These are phyloP conservation scores for Skeletonema potamos DNA, from an alignment of 108 stramenopile genomes.

Conservation along the genomic window DNA sequence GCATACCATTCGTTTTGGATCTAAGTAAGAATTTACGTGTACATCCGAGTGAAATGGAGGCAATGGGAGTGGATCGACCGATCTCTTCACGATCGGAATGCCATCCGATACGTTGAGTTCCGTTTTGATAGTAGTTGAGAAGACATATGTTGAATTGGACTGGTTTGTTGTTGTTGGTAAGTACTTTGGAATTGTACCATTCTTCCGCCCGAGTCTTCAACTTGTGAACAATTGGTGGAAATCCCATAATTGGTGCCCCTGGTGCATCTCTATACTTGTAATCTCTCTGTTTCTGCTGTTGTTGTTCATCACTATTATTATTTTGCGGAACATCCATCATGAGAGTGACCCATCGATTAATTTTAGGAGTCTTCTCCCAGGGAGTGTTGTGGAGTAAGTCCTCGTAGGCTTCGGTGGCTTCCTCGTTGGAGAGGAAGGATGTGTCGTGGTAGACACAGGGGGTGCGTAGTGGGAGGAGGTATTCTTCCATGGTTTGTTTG, in stretches of 20 bases:
- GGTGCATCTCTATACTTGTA: slow-evolving; percentile 65
- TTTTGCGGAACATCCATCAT: slow-evolving; percentile 44
- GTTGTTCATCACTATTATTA: slow-evolving; percentile 6
- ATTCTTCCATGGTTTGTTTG: slow-evolving; percentile 41
- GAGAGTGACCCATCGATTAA: slow-evolving; percentile 73
- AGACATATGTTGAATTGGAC: slow-evolving; percentile 75
- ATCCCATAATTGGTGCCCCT: slow-evolving; percentile 24
- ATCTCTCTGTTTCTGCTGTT: slow-evolving; percentile 1
- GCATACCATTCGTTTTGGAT: slow-evolving; percentile 51
- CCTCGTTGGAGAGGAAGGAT: slow-evolving; percentile 36
- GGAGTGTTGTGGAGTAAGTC: slow-evolving; percentile 49
- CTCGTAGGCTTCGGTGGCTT: slow-evolving; percentile 46
- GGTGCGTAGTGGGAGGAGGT: slow-evolving; percentile 48
- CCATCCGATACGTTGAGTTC: slow-evolving; percentile 69
- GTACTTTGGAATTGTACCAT: slow-evolving; percentile 58
- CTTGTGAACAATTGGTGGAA: slow-evolving; percentile 23
- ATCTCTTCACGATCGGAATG: slow-evolving; percentile 77
- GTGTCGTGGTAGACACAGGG: slow-evolving; percentile 71
- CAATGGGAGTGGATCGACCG: slow-evolving; percentile 67
- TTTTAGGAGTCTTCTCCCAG: slow-evolving; percentile 73
- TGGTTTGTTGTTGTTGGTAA: background rate
- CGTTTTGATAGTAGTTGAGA: slow-evolving; percentile 69
- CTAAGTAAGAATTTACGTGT: slow-evolving; percentile 57
- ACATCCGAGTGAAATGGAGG: slow-evolving; percentile 59
- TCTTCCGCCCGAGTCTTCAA: slow-evolving; percentile 45